Conservation (phyloP, 257 asterid genomes). For the Mentha longifolia region DNA sequence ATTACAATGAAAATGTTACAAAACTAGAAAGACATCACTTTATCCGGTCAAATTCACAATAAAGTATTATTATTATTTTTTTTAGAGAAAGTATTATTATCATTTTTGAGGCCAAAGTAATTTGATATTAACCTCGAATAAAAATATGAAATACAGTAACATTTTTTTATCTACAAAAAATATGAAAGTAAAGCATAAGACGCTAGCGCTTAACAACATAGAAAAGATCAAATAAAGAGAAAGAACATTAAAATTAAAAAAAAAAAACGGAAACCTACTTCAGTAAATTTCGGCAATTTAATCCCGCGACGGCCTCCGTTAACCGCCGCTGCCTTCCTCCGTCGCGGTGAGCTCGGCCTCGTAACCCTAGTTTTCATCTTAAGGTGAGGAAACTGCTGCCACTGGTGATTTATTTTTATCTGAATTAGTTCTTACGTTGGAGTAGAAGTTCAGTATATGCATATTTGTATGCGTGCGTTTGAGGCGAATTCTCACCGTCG, state of each 20-base stretch:
- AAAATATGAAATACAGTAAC: too few species aligned
- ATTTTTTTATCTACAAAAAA: too few species aligned
- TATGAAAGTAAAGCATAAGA: too few species aligned
- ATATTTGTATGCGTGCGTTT: background rate
- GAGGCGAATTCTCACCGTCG: conserved; percentile 11
- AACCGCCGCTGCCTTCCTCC: background rate
- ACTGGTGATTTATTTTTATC: background rate
- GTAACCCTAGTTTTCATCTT: background rate
- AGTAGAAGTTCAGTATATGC: background rate
- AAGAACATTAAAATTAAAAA: background rate
- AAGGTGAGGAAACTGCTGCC: conserved; percentile 1
- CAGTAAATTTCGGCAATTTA: background rate
- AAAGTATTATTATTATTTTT: too few species aligned
- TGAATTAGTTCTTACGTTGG: background rate
- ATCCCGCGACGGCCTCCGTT: background rate
- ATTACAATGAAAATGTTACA: too few species aligned
- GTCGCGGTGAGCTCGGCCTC: background rate
- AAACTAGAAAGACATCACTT: too few species aligned
- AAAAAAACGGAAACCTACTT: background rate
- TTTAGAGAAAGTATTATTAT: too few species aligned
- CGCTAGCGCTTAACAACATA: background rate
- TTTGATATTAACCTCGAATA: too few species aligned
- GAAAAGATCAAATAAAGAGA: background rate
- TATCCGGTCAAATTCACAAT: too few species aligned
- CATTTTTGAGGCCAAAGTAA: too few species aligned